These are phyloP conservation scores for Dioscorea alata DNA, from an alignment of 106 monocot species.

Conservation along the genomic window DNA sequence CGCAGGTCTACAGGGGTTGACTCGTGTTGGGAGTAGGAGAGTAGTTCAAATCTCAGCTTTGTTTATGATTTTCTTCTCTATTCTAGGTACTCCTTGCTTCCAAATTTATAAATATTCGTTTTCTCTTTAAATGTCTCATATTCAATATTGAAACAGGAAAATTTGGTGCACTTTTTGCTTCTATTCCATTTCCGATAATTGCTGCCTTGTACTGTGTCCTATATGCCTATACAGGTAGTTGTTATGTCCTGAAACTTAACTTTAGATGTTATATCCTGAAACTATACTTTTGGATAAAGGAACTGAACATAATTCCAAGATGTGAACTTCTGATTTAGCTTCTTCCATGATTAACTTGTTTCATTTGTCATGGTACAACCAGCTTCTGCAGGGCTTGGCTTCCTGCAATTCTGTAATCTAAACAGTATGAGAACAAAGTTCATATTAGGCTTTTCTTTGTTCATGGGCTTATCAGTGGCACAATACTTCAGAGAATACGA, in stretches of 20 bases:
- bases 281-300: not conserved
- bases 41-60: conserved; percentile 53
- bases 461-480: conserved; percentile 64
- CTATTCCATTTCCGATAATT: conserved; percentile 77
- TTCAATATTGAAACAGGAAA: conserved; percentile 45
- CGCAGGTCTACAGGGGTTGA: conserved; percentile 67
- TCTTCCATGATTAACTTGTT: too few relatives aligned
- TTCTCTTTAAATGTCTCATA: not conserved
- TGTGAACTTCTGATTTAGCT: not conserved
- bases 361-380: conserved; percentile 7
- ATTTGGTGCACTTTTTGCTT: conserved; percentile 87
- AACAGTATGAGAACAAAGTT: conserved; percentile 63
- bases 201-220: conserved; percentile 77
- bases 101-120: not conserved
- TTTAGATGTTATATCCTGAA: not conserved
- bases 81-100: conserved; percentile 36
- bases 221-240: conserved; percentile 70
- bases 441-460: conserved; percentile 53
- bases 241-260: too few relatives aligned
- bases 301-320: not conserved
- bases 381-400: conserved; percentile 71
- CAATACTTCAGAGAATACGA: conserved; percentile 61
- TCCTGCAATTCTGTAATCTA: conserved; percentile 75
- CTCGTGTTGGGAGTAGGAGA: conserved; percentile 71
- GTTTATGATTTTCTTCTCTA: conserved; percentile 74